These are phyloP conservation scores for Apiotrichum akiyoshidainum DNA, from an alignment of 1,284 basidiomycete species.

Conservation along the genomic window DNA sequence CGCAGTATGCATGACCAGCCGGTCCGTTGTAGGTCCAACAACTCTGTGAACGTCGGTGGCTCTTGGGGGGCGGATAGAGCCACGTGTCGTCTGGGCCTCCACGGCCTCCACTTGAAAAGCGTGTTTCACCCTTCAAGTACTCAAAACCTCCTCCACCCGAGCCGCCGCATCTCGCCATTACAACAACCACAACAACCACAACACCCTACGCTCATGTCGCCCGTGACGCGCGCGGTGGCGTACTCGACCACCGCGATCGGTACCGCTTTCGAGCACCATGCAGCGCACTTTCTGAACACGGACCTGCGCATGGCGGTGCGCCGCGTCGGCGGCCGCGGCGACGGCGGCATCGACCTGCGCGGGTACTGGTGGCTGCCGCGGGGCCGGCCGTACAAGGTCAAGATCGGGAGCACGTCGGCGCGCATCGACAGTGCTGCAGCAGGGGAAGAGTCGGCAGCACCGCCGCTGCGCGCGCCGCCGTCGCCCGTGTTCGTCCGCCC, in stretches of 20 bases:
- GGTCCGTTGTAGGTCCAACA: too few species aligned
- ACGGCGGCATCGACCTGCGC: conserved; percentile 81
- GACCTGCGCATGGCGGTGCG: conserved; percentile 72
- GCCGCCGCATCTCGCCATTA: too few species aligned
- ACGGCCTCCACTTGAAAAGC: too few species aligned
- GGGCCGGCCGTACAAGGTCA: background rate
- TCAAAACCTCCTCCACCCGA: too few species aligned
- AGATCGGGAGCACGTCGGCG: background rate
- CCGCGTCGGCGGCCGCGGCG: conserved; percentile 70
- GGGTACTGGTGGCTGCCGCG: conserved; percentile 87
- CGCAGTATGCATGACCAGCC: too few species aligned
- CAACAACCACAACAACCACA: too few species aligned
- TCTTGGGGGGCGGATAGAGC: too few species aligned
- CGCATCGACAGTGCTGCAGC: background rate
- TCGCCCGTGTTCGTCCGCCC: background rate
- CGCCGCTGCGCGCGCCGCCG: background rate
- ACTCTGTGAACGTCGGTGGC: too few species aligned
- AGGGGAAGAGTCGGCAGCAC: background rate
- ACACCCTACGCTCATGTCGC: too few species aligned
- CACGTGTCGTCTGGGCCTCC: too few species aligned
- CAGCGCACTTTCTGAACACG: conserved; percentile 60
- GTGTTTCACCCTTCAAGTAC: too few species aligned
- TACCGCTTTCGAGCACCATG: conserved; percentile 67
- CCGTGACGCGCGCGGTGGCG: too few species aligned
- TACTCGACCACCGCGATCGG: conserved; percentile 3